These are phyloP conservation scores for Urtica urens DNA, from an alignment of 306 rosid genomes.

Conservation along the genomic window DNA sequence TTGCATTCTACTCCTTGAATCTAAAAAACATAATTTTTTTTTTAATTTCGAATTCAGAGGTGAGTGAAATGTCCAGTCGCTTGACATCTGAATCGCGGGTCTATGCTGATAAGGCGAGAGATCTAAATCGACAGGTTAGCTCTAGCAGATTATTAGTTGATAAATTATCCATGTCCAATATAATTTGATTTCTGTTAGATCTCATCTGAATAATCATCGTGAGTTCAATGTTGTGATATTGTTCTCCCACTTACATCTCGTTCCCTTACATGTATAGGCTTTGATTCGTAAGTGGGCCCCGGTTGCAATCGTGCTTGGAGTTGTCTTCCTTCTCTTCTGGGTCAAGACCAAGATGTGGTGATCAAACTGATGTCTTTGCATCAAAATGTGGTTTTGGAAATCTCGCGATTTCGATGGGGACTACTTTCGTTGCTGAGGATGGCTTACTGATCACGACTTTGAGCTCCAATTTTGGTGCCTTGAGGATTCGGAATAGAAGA, in stretches of 20 bases:
- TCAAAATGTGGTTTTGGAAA: not conserved
- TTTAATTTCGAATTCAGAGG: constrained; percentile 55
- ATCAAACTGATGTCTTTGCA: constrained; percentile 21
- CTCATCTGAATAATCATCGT: not conserved
- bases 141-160: constrained; percentile 7
- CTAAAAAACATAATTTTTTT: too few relatives aligned
- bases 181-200: not conserved
- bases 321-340: constrained; percentile 96
- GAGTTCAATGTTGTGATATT: not conserved
- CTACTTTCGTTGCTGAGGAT: constrained; percentile 14
- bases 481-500: too few relatives aligned
- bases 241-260: not conserved
- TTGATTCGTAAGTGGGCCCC: constrained; percentile 93
- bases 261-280: constrained; percentile 36
- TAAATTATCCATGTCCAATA: not conserved
- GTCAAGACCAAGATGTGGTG: constrained; percentile 85
- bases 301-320: constrained; percentile 93
- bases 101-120: constrained; percentile 91
- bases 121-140: constrained; percentile 85
- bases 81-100: constrained; percentile 88
- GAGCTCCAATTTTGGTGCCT: too few relatives aligned
- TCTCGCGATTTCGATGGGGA: constrained; percentile 12
- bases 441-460: too few relatives aligned
- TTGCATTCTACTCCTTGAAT: not conserved
- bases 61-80: constrained; percentile 93